These are phyloP conservation scores for Corymbia citriodora DNA, from an alignment of 441 rosid species.

Conservation along the genomic window DNA sequence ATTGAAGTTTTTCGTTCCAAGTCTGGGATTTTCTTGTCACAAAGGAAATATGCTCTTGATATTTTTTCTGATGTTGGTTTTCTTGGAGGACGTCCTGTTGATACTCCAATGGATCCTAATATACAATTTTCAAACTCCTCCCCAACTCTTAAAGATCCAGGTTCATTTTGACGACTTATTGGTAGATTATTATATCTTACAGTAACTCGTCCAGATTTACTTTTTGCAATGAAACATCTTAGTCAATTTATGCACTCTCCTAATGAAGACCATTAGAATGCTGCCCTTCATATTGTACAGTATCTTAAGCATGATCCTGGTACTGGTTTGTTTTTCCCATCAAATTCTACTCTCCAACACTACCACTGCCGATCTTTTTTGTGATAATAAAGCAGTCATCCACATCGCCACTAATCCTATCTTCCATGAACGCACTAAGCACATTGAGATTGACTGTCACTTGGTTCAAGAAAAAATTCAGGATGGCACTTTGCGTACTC, in stretches of 20 bases:
- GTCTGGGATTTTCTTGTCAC: not conserved
- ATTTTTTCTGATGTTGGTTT: not conserved
- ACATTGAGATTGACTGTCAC: not conserved
- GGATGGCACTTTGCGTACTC: not conserved
- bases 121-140: not conserved
- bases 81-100: not conserved
- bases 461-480: not conserved
- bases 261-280: not conserved
- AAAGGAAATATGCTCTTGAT: not conserved
- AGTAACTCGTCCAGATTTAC: not conserved
- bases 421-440: not conserved
- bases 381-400: not conserved
- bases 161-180: not conserved
- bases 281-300: not conserved
- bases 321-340: not conserved
- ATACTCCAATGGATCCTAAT: not conserved
- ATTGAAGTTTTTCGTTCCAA: not conserved
- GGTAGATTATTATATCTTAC: not conserved
- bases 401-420: not conserved
- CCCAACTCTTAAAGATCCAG: not conserved
- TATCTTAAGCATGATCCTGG: not conserved
- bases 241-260: not conserved
- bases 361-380: not conserved
- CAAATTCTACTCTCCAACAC: not conserved
- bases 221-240: not conserved